Percentiles rank a stretch among this genome's conserved stretches.
Conservation (phyloP, 768 basidiomycete genomes). For the Arthromyces matolae region DNA sequence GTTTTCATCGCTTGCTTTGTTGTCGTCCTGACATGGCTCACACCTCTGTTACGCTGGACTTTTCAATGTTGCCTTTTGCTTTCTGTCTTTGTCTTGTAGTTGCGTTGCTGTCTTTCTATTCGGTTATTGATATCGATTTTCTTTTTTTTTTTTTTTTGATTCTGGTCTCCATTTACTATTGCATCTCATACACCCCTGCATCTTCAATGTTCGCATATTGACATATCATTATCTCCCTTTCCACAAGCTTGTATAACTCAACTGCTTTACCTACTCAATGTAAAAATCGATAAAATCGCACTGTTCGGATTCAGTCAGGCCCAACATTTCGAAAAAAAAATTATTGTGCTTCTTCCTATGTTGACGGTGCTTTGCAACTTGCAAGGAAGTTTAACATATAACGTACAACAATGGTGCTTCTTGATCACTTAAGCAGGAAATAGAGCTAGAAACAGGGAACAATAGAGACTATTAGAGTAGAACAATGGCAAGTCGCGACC, state of each 20-base stretch:
- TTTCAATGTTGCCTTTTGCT: constrained; percentile 48
- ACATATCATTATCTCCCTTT: constrained; percentile 15
- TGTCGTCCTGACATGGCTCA: background rate
- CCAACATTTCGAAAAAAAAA: too few species aligned
- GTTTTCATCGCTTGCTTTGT: background rate
- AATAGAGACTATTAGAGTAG: constrained; percentile 5
- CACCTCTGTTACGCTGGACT: background rate
- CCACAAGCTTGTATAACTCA: constrained; percentile 4
- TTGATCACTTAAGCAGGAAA: background rate
- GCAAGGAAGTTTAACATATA: background rate
- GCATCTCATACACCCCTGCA: constrained; percentile 9
- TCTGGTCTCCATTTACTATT: background rate
- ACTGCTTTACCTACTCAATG: too few species aligned
- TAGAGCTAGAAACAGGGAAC: constrained; percentile 9
- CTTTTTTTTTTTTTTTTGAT: constrained; percentile 6
- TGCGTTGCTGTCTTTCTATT: constrained; percentile 53
- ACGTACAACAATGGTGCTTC: constrained; percentile 13
- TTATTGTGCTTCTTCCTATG: too few species aligned
- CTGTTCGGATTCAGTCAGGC: too few species aligned
- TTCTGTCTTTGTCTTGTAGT: constrained; percentile 37
- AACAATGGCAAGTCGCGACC: too few species aligned
- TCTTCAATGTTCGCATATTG: constrained; percentile 7
- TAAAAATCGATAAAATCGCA: constrained; percentile 1
- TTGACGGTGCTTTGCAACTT: too few species aligned
- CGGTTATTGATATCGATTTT: constrained; percentile 17